phyloP scores from a whole-genome alignment of 768 basidiomycete species.

The Pleurotus ostreatus region DNA sequence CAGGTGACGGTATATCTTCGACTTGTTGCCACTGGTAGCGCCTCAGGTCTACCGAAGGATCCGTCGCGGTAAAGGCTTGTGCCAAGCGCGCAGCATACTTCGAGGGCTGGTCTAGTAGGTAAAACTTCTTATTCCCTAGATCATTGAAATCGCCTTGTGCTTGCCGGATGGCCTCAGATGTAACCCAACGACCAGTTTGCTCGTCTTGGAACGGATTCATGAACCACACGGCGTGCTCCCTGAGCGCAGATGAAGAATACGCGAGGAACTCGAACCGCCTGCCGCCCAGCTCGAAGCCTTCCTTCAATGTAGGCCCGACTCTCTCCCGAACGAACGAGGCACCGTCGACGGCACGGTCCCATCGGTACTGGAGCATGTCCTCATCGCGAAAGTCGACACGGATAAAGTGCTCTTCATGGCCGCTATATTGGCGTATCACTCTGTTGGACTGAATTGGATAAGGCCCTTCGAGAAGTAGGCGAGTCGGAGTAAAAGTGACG shows the following conservation, averaged over 20 bases:
- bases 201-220: constrained; percentile 56
- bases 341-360: constrained; percentile 65
- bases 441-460: constrained; percentile 75
- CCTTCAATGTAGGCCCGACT: constrained; percentile 54
- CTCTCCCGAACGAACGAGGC: constrained; percentile 49
- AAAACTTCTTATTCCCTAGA: constrained; percentile 19
- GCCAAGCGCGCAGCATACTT: constrained; percentile 81
- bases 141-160: constrained; percentile 63
- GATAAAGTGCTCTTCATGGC: constrained; percentile 64
- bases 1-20: constrained; percentile 44
- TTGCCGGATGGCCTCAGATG: constrained; percentile 54
- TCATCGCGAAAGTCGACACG: constrained; percentile 87
- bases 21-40: constrained; percentile 61
- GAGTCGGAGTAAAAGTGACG: constrained; percentile 73
- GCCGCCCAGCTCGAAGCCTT: constrained; percentile 69
- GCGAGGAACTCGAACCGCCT: constrained; percentile 76
- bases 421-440: constrained; percentile 64
- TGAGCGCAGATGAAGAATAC: constrained; percentile 75
- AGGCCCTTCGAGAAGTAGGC: constrained; percentile 73
- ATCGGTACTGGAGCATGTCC: constrained; percentile 68
- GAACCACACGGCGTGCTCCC: constrained; percentile 83
- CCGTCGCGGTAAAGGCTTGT: constrained; percentile 82
- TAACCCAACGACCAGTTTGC: constrained; percentile 35
- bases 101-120: constrained; percentile 55
- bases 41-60: constrained; percentile 59